A percentile compares a stretch with the other conserved stretches of the same genome.
Conservation (phyloP, 305 asterid genomes). For the Solanum aculeatissimum region DNA sequence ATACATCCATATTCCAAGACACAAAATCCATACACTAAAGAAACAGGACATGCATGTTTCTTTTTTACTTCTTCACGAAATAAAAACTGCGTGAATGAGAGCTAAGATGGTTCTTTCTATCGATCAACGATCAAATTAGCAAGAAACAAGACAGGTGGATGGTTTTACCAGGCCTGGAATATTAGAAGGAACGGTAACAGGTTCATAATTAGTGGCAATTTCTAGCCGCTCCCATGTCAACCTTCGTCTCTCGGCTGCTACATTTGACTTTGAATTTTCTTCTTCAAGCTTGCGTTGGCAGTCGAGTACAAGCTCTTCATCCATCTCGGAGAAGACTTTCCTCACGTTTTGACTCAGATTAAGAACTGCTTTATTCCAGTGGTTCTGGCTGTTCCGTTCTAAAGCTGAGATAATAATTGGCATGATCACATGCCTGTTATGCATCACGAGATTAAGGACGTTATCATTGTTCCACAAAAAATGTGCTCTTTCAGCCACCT, state of each 20-base stretch:
- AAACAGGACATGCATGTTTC: not conserved
- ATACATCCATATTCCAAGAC: not conserved
- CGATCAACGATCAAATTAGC: conserved; percentile 6
- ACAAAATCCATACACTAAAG: not conserved
- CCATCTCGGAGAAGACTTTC: conserved; percentile 75
- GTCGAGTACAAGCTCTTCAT: conserved; percentile 46
- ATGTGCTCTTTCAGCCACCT: conserved; percentile 97
- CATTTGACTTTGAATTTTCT: conserved; percentile 30
- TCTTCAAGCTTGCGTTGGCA: conserved; percentile 62
- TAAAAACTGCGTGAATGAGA: not conserved
- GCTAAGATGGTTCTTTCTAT: not conserved
- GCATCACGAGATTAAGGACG: conserved; percentile 49
- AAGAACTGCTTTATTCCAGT: conserved; percentile 86
- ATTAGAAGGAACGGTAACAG: conserved; percentile 14
- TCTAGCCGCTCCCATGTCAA: conserved; percentile 72
- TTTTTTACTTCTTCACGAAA: not conserved
- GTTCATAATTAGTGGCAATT: conserved; percentile 48
- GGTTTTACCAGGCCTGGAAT: conserved; percentile 16
- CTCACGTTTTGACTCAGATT: conserved; percentile 63
- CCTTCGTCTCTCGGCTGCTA: conserved; percentile 45
- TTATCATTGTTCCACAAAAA: conserved; percentile 84
- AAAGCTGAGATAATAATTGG: conserved; percentile 72
- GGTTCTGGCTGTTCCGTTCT: conserved; percentile 59
- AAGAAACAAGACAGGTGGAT: conserved; percentile 14
- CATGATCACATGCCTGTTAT: conserved; percentile 56